Percentiles rank a stretch among this genome's conserved stretches.
Evolutionary conservation across 345 rosid species (phyloP).

Genomic region (Noccaea caerulescens): DNA sequence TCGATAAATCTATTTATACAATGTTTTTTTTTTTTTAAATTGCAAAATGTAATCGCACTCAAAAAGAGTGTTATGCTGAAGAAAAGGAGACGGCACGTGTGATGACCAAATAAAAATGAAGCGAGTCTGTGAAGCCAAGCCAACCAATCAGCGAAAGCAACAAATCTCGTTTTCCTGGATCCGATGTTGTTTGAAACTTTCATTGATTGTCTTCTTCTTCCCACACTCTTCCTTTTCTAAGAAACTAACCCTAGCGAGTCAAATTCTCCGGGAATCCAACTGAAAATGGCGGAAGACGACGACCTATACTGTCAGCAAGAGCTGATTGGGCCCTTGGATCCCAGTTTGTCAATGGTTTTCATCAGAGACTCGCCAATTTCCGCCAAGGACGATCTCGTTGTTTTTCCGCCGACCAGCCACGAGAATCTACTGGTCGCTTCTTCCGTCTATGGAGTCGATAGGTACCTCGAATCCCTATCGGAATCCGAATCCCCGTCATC

Average conservation of each 20-base stretch:
- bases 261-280: neutral
- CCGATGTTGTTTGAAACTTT: slow-evolving; percentile 19
- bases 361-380: slow-evolving; percentile 47
- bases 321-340: neutral
- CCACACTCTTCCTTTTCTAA: neutral
- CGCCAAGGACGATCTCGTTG: slow-evolving; percentile 35
- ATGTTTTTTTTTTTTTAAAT: no score
- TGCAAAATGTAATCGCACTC: neutral
- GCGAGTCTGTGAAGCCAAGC: neutral
- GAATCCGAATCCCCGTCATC: slow-evolving; percentile 31
- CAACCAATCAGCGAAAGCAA: neutral
- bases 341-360: slow-evolving; percentile 45
- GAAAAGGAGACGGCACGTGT: slow-evolving; percentile 22
- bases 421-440: slow-evolving; percentile 54
- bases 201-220: slow-evolving; percentile 22
- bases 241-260: slow-evolving; percentile 21
- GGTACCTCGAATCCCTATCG: slow-evolving; percentile 19
- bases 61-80: neutral
- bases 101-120: neutral
- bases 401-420: slow-evolving; percentile 59
- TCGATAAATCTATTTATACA: no score
- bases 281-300: slow-evolving; percentile 39
- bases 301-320: neutral
- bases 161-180: slow-evolving; percentile 20
- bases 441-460: slow-evolving; percentile 20